Evolutionary conservation across 148 eudicot species (phyloP), one percentile per base, ranked within the genome.

Genomic region (Silene uniflora): DNA sequence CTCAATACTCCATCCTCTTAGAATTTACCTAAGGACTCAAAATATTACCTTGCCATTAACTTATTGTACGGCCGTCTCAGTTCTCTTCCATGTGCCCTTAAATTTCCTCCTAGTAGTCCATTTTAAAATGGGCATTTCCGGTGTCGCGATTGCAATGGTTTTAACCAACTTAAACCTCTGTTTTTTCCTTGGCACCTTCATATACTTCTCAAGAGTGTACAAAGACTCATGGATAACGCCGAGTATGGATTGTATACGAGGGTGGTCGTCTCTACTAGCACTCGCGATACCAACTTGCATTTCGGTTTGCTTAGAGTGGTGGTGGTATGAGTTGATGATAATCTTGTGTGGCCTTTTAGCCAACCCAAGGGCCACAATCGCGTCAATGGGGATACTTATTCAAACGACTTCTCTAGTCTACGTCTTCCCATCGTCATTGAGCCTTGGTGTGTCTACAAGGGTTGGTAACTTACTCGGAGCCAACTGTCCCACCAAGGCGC

Each of bases 321-420:
- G 98, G 98, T 95, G 98, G 97, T 95, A 95, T 22, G 98, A 95
- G 80, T 77, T 95, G 39, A 92, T 92, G 96, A 92, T 92, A 32
- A 71, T 95, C 81, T 82, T 95, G 0, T 92, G 96, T 73, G 97
- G 98, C 5, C 78, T 92, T 0, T 47, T 92, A 21, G 42, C 70
- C 8, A 95, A 90, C 77, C 96, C 98, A 1, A 89, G 79, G 66
- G 93, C 96, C 1, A 89, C 93, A 9, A 82, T 95, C 7, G 91
- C 96, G 7, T 90, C 97, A 9, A 92, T 95, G 96, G 98, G 97
- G 0, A 92, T 95, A 23, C 70, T 95, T 0, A 92, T 95, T 56
- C 96, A 95, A 73, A 90, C 97, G 0, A 92, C 97, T 6, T 90
- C 97, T 0, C 58, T 95, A 0, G 84, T 95, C 59, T 95, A 95